Percentiles rank a stretch among this genome's conserved stretches.
Evolutionary conservation across 352 stramenopile genomes (phyloP).

Genomic region (Phytophthora pini): DNA sequence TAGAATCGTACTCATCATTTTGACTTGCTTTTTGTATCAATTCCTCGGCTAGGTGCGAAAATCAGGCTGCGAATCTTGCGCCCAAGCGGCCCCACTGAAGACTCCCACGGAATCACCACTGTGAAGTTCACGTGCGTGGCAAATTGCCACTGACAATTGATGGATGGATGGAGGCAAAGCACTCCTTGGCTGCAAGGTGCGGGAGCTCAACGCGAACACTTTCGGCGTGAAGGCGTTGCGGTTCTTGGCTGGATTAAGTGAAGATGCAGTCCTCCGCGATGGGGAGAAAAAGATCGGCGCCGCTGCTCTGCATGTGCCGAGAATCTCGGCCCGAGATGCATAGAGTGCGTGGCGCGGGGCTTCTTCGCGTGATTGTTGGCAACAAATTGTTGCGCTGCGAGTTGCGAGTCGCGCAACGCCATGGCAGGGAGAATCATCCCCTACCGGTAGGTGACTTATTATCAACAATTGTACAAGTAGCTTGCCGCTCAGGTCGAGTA

Average conservation of each 20-base stretch:
- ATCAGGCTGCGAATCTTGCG: slow-evolving; percentile 32
- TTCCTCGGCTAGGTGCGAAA: slow-evolving; percentile 22
- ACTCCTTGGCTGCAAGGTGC: not conserved
- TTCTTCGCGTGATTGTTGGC: slow-evolving; percentile 13
- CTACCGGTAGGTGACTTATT: too few relatives aligned
- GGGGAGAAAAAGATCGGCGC: slow-evolving; percentile 31
- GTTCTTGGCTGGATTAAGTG: slow-evolving; percentile 12
- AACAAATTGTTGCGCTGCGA: slow-evolving; percentile 9
- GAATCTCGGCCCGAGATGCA: slow-evolving; percentile 16
- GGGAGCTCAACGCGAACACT: not conserved
- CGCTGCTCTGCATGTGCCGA: slow-evolving; percentile 22
- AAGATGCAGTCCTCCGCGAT: slow-evolving; percentile 11
- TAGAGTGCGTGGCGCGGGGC: slow-evolving; percentile 21
- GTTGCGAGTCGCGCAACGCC: not conserved
- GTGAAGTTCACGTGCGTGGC: not conserved
- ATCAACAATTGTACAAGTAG: too few relatives aligned
- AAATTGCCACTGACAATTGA: not conserved
- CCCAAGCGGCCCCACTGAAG: not conserved
- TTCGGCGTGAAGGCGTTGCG: not conserved
- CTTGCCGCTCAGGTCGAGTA: too few relatives aligned
- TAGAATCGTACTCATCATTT: slow-evolving; percentile 16
- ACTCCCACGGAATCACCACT: not conserved
- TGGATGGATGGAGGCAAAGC: not conserved
- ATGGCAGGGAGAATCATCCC: too few relatives aligned
- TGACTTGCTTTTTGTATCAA: slow-evolving; percentile 12